A percentile compares a stretch with the other conserved stretches of the same genome.
phyloP scores from a whole-genome alignment of 257 asterid genomes.

The Oldenlandia corymbosa region DNA sequence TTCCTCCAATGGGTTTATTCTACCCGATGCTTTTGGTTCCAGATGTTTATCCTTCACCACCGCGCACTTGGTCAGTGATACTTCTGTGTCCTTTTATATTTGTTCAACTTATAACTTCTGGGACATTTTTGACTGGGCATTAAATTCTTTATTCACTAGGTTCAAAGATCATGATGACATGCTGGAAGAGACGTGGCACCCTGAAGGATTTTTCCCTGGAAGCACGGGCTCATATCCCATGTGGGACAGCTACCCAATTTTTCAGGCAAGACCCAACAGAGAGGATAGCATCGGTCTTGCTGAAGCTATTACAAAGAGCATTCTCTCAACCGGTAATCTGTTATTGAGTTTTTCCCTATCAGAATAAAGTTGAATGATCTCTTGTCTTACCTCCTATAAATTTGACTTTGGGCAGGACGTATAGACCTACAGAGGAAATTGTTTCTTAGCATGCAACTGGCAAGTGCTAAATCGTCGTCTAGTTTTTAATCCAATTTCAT shows the following conservation, averaged over 20 bases:
- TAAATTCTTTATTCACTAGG: slow-evolving; percentile 36
- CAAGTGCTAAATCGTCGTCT: slow-evolving; percentile 28
- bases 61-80: slow-evolving; percentile 61
- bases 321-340: slow-evolving; percentile 68
- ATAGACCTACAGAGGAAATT: slow-evolving; percentile 90
- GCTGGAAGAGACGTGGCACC: slow-evolving; percentile 89
- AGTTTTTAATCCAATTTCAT: not conserved
- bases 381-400: slow-evolving; percentile 20
- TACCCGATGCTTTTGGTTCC: slow-evolving; percentile 87
- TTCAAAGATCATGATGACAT: slow-evolving; percentile 89
- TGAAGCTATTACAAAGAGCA: slow-evolving; percentile 93
- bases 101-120: not conserved
- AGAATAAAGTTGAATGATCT: slow-evolving; percentile 13
- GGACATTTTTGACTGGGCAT: not conserved
- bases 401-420: slow-evolving; percentile 49
- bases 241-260: slow-evolving; percentile 87
- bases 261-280: slow-evolving; percentile 65
- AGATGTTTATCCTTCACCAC: slow-evolving; percentile 94
- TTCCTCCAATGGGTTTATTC: slow-evolving; percentile 98
- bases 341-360: slow-evolving; percentile 10
- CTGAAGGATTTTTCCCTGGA: slow-evolving; percentile 46
- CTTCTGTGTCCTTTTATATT: slow-evolving; percentile 6
- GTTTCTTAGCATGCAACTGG: slow-evolving; percentile 99
- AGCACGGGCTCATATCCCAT: slow-evolving; percentile 54
- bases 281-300: slow-evolving; percentile 88